Evolutionary conservation across 2,329 filamentous ascomycete genomes (phyloP).

Genomic region (Xylariaceae sp.): DNA sequence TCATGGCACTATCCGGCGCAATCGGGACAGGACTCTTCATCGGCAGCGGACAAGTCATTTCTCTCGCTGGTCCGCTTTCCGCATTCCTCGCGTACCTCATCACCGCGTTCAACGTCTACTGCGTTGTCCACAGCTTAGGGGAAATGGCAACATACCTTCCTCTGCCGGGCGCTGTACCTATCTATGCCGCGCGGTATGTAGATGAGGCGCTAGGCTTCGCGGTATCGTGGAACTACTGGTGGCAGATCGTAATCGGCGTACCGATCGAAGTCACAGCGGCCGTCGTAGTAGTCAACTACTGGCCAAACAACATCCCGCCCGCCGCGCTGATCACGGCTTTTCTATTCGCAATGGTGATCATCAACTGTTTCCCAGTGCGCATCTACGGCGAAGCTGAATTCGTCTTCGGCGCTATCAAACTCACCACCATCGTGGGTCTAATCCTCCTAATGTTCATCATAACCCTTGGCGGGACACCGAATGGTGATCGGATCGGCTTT

Average conservation of each 20-base stretch:
- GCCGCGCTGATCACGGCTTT: constrained; percentile 37
- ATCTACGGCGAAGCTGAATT: constrained; percentile 56
- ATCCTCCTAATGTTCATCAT: constrained; percentile 50
- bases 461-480: constrained; percentile 45
- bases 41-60: constrained; percentile 42
- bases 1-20: constrained; percentile 49
- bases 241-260: constrained; percentile 48
- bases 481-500: constrained; percentile 44
- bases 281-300: constrained; percentile 47
- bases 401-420: constrained; percentile 48
- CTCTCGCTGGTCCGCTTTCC: constrained; percentile 41
- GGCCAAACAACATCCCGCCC: constrained; percentile 30
- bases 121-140: constrained; percentile 48
- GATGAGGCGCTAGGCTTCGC: constrained; percentile 48
- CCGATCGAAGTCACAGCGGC: constrained; percentile 46
- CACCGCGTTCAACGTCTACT: constrained; percentile 47
- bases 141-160: constrained; percentile 63
- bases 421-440: constrained; percentile 48
- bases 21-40: constrained; percentile 47
- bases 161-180: constrained; percentile 50
- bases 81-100: constrained; percentile 41
- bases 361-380: constrained; percentile 40
- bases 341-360: constrained; percentile 35
- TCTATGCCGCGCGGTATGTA: constrained; percentile 49
- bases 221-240: constrained; percentile 53